Evolutionary conservation across 169 alveolate species (phyloP).

Genomic region (Cyclospora cayetanensis): DNA sequence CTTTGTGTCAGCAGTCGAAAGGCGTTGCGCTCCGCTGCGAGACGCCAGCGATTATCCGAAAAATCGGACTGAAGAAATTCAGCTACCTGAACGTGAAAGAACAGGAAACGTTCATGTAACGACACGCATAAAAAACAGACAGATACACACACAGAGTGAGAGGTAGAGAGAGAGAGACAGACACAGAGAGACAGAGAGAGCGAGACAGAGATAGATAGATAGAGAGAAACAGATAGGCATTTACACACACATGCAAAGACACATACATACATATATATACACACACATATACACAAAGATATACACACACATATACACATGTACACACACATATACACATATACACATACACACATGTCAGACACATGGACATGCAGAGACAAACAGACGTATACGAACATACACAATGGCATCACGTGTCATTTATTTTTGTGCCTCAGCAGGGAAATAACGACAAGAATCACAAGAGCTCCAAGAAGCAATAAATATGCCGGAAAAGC

Average conservation of each 20-base stretch:
- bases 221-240: neutral
- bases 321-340: neutral
- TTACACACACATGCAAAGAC: too few relatives aligned
- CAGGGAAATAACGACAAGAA: too few relatives aligned
- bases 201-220: neutral
- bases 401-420: too few relatives aligned
- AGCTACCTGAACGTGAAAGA: neutral
- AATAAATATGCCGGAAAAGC: too few relatives aligned
- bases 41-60: neutral
- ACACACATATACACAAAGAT: neutral
- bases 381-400: too few relatives aligned
- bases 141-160: neutral
- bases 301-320: too few relatives aligned
- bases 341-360: neutral
- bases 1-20: conserved; percentile 43
- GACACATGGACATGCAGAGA: too few relatives aligned
- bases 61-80: conserved; percentile 42
- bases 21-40: conserved; percentile 62
- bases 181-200: neutral
- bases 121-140: neutral
- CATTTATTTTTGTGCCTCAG: too few relatives aligned
- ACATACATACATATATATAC: neutral
- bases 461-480: too few relatives aligned
- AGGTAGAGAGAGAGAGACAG: neutral
- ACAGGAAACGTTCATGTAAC: neutral